Conservation (phyloP, 2,329 filamentous ascomycete species). For the Aspergillus ustus region DNA sequence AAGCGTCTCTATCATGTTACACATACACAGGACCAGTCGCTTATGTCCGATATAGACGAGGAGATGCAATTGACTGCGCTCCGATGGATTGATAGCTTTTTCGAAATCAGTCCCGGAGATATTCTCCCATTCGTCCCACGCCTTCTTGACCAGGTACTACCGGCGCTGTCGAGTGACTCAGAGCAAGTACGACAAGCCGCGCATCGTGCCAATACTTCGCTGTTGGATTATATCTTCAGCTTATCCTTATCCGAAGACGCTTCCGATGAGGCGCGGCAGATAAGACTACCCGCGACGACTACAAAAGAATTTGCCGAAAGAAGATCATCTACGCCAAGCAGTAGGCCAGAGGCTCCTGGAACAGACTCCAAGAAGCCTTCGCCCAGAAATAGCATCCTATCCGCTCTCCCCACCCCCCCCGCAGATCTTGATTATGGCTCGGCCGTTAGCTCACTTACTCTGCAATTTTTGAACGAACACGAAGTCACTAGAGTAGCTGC, state of each 20-base stretch:
- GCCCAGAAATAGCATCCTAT: constrained; percentile 52
- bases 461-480: constrained; percentile 95
- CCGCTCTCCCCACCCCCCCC: constrained; percentile 50
- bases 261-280: constrained; percentile 46
- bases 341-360: constrained; percentile 31
- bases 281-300: constrained; percentile 46
- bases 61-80: constrained; percentile 89
- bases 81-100: constrained; percentile 93
- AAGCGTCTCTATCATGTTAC: constrained; percentile 13
- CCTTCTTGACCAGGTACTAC: constrained; percentile 87
- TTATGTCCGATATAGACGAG: constrained; percentile 64
- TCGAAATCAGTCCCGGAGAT: constrained; percentile 96
- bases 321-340: constrained; percentile 49
- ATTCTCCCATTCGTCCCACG: constrained; percentile 93
- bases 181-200: constrained; percentile 89
- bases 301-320: constrained; percentile 45
- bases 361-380: constrained; percentile 36
- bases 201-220: constrained; percentile 82
- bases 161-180: constrained; percentile 89
- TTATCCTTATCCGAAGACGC: constrained; percentile 79
- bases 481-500: constrained; percentile 94
- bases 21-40: neutral
- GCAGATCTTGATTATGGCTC: constrained; percentile 91
- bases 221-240: constrained; percentile 94
- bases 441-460: constrained; percentile 87